A percentile compares a stretch with the other conserved stretches of the same genome.
Conservation (phyloP, 768 basidiomycete genomes). For the Ramaria sp. region DNA sequence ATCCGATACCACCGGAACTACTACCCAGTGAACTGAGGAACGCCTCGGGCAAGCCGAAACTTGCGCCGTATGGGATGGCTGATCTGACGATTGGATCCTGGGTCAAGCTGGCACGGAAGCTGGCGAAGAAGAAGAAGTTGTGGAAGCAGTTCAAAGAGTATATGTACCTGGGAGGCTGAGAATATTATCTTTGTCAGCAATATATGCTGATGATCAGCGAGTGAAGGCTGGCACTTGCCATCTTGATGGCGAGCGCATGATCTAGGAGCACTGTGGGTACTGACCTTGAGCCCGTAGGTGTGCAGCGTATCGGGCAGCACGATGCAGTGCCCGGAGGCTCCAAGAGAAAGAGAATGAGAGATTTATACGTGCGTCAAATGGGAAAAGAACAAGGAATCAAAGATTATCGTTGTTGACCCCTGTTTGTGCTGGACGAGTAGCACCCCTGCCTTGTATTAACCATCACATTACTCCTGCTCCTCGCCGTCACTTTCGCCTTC, state of each 20-base stretch:
- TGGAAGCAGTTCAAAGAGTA: constrained; percentile 54
- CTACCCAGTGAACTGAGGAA: constrained; percentile 39
- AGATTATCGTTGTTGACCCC: background rate
- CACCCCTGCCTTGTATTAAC: background rate
- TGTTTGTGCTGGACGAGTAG: background rate
- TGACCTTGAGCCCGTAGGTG: too few relatives aligned
- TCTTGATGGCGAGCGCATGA: too few relatives aligned
- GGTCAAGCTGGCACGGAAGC: constrained; percentile 50
- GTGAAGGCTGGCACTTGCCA: too few relatives aligned
- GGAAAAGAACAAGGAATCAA: background rate
- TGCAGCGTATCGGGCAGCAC: too few relatives aligned
- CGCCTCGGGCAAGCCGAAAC: constrained; percentile 34
- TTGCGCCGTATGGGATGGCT: constrained; percentile 57
- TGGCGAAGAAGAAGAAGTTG: constrained; percentile 42
- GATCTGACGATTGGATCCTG: constrained; percentile 76
- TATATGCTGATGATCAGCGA: too few relatives aligned
- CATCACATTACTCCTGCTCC: background rate
- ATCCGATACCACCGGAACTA: constrained; percentile 45
- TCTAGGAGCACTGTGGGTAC: too few relatives aligned
- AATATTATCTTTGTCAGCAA: too few relatives aligned
- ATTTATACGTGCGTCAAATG: background rate
- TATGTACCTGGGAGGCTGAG: constrained; percentile 50
- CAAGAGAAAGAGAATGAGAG: too few relatives aligned
- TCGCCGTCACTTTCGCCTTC: background rate
- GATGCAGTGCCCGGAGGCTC: too few relatives aligned